Evolutionary conservation across 1,284 basidiomycete species (phyloP).

Genomic region (Athelia sp.): DNA sequence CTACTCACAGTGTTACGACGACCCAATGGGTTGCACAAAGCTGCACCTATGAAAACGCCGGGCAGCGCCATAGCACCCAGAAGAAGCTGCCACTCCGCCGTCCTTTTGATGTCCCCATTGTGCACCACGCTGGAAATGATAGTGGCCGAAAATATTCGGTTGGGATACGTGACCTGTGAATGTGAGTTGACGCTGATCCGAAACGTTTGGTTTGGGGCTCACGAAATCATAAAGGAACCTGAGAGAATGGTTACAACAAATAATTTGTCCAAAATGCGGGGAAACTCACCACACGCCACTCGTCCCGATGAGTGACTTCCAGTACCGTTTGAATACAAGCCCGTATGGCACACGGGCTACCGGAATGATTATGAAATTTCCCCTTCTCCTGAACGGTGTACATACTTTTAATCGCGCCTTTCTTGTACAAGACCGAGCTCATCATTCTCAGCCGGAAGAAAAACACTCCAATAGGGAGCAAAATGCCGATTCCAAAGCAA

Average conservation of each 20-base stretch:
- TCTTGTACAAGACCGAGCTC: conserved; percentile 60
- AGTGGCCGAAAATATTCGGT: conserved; percentile 60
- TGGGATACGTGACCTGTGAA: conserved; percentile 61
- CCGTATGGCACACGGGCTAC: conserved; percentile 53
- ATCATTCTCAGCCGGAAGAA: conserved; percentile 71
- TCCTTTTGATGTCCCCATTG: conserved; percentile 47
- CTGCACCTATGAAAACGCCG: conserved; percentile 38
- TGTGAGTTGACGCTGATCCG: neutral
- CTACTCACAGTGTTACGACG: conserved; percentile 49
- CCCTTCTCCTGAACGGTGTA: conserved; percentile 1
- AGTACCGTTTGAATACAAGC: conserved; percentile 65
- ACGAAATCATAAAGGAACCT: conserved; percentile 78
- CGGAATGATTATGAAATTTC: conserved; percentile 23
- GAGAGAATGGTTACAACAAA: conserved; percentile 5
- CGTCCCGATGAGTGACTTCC: conserved; percentile 65
- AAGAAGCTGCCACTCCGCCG: conserved; percentile 72
- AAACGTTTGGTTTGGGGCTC: conserved; percentile 11
- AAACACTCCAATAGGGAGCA: conserved; percentile 68
- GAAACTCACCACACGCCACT: conserved; percentile 58
- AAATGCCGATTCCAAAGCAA: conserved; percentile 67
- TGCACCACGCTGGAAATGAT: conserved; percentile 61
- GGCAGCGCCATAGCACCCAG: conserved; percentile 66
- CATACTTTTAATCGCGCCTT: conserved; percentile 59
- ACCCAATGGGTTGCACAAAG: conserved; percentile 47
- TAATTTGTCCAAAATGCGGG: neutral